A percentile compares a stretch with the other conserved stretches of the same genome.
Evolutionary conservation across 768 basidiomycete genomes (phyloP).

Genomic region (Tylopilus sp.): DNA sequence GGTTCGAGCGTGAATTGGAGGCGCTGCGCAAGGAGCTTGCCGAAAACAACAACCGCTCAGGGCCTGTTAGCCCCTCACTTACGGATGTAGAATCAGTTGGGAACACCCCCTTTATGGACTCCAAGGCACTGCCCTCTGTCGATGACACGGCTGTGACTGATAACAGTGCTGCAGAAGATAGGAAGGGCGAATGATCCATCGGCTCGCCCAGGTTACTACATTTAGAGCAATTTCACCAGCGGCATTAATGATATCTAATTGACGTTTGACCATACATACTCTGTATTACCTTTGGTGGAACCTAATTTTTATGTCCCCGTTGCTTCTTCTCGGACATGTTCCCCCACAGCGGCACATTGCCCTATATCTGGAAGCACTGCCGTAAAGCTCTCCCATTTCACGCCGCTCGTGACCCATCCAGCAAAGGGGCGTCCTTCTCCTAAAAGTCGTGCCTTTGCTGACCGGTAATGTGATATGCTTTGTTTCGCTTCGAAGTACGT

Average conservation of each 20-base stretch:
- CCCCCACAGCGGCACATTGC: not conserved
- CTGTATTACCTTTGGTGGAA: constrained; percentile 9
- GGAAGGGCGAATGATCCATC: constrained; percentile 30
- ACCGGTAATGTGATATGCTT: constrained; percentile 42
- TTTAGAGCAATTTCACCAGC: constrained; percentile 7
- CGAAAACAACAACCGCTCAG: constrained; percentile 56
- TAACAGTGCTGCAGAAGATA: constrained; percentile 12
- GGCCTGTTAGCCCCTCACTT: constrained; percentile 49
- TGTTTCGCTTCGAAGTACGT: constrained; percentile 50
- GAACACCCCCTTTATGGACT: constrained; percentile 33
- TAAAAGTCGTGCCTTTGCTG: constrained; percentile 46
- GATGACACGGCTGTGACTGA: constrained; percentile 16
- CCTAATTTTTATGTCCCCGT: not conserved
- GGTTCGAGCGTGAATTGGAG: constrained; percentile 92
- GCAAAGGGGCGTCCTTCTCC: constrained; percentile 46
- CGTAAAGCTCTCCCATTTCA: constrained; percentile 51
- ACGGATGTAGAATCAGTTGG: constrained; percentile 40
- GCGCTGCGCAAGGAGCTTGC: constrained; percentile 87
- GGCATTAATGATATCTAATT: constrained; percentile 18
- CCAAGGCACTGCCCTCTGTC: constrained; percentile 17
- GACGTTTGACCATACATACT: constrained; percentile 4
- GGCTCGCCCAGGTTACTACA: not conserved
- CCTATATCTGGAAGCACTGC: constrained; percentile 4
- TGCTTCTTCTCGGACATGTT: not conserved
- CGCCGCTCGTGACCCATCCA: constrained; percentile 61